Base-by-base conservation (phyloP, 1,139 yeast species). In the Debaryomyces singareniensis region DNA sequence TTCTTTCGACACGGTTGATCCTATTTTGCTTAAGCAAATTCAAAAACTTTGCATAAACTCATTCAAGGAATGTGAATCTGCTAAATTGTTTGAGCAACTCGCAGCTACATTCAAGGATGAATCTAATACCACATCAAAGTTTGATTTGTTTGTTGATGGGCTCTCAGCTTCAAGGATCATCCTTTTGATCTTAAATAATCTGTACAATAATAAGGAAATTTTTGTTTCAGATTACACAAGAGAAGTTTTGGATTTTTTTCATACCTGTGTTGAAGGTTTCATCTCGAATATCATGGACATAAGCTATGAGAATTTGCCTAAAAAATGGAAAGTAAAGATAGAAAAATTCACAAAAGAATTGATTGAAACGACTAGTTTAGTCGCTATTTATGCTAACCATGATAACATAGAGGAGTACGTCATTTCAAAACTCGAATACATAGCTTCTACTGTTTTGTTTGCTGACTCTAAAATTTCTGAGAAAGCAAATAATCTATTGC, bases 391-490 rank as follows among this genome's bases (percentile, higher is more conserved):
- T 33, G 41, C 43, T 20, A 37, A 34, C 14, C 32, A 28, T 9
- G 48, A 45, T 34, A 50, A 52, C 4, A 37, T 68, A 5, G 71
- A 68, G 28, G 83, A 76, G 30, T 58, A 55, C 2, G 40, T 63
- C 1, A 42, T 75, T 15, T 72, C 80, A 0, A 64, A 65, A 31
- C 44, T 76, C 16, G 83, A 76, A 37, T 76, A 71, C 39, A 43
- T 71, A 25, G 47, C 69, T 3, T 44, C 64, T 5, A 50, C 50
- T 29, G 41, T 64, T 2, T 49, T 76, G 1, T 74, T 68, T 37
- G 36, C 45, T 4, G 51, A 51, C 3, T 31, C 32, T 29, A 44
- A 43, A 13, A 31, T 44, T 2, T 55, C 52, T 28, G 56, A 49
- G 2, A 47, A 40, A 22, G 35, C 14, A 5, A 25, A 35, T 9